Evolutionary conservation across 2,329 filamentous ascomycete genomes (phyloP), one percentile per base, ranked within the genome.

Genomic region (Arthrobotrys megalospora): DNA sequence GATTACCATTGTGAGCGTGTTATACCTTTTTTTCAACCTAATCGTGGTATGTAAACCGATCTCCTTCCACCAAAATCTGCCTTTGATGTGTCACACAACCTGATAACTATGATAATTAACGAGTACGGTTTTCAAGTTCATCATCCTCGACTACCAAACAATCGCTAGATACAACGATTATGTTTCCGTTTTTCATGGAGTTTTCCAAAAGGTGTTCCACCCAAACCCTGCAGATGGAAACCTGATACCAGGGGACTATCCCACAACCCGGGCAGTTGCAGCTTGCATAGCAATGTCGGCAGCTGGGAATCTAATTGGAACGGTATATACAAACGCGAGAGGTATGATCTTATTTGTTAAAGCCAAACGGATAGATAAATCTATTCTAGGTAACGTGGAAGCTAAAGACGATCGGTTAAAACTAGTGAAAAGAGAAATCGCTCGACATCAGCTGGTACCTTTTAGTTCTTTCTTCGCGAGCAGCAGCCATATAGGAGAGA

Each of bases 381-480:
- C n/a, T n/a, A n/a, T n/a, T n/a, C n/a, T n/a, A n/a, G n/a, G n/a
- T n/a, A n/a, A n/a, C n/a, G 24, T 28, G 5, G 24, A 28, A 28
- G 24, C 24, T 28, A 28, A 28, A 28, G 24, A 28, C 24, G 2
- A 28, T 28, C n/a, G n/a, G n/a, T 28, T 28, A 28, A 2, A 24
- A 3, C 11, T 52, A 66, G 62, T 66, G 28, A 66, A 66, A n/a
- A 3, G 45, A 21, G 43, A 66, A 28, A 66, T 66, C 16, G 62
- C 62, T 3, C 38, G 34, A 14, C 45, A 66, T 19, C 62, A 66
- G 45, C 45, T 66, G 10, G 38, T 66, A 8, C 62, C 62, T 38
- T 66, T 66, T n/a, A 66, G 62, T n/a, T 21, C 28, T 47, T 66
- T 52, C 32, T 66, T 66, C 28, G 62, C n/a, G 21, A 66, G 16